Evolutionary conservation across 768 basidiomycete species (phyloP), one percentile per base, ranked within the genome.

Genomic region (Lactarius hengduanensis): DNA sequence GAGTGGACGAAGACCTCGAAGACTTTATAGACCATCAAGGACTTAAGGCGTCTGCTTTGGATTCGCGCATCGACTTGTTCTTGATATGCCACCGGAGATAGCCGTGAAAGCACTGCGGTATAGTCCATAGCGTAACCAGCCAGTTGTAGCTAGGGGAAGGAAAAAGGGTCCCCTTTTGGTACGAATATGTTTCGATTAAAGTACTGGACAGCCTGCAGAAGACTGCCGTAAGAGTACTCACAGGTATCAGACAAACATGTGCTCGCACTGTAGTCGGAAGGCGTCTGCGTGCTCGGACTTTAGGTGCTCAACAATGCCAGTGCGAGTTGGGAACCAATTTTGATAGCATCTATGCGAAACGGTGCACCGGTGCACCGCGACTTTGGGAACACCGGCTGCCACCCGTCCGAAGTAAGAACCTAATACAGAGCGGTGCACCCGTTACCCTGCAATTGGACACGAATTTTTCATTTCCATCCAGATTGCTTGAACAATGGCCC

Each of bases 81-180:
- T 30, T 26, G 57, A 54, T 63, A 28, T 36, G 26, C 5, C 54
- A 58, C 32, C 28, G 22, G n/a, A 34, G 28, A 15, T 2, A 6
- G 22, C n/a, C 4, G 26, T 32, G 38, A 36, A 54, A 58, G 45
- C 47, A 20, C 8, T 22, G n/a, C 4, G 11, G 38, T 50, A 34
- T 57, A 28, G 32, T 41, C 28, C 43, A 50, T n/a, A 9, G 18
- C 56, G 60, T 61, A 65, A 56, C 8, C 47, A 66, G 53, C 9
- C 7, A 54, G 8, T 61, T 47, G 40, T 45, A 36, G n/a, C 57
- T 11, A 58, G 4, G 38, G 32, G 40, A 38, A 18, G 36, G 36
- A 34, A 7, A 38, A 38, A 11, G 3, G 36, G 36, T 26, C 28
- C 16, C n/a, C 5, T 40, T 26, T 16, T 40, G 34, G n/a, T 32